Evolutionary conservation across 2,329 filamentous ascomycete genomes (phyloP).

Genomic region (Clarireedia paspali): DNA sequence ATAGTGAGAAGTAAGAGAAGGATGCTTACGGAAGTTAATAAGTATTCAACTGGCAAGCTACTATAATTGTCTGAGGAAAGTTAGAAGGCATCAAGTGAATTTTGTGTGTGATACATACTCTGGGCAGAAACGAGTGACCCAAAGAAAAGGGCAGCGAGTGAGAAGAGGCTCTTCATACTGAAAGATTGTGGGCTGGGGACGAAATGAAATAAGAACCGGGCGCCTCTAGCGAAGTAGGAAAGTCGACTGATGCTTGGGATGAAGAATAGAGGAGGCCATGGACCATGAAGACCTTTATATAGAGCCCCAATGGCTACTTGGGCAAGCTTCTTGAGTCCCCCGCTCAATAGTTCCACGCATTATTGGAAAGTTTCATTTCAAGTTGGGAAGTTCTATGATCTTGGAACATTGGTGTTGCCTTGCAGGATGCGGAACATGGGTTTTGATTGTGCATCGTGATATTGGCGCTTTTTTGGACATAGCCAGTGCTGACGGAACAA

Average conservation of each 20-base stretch:
- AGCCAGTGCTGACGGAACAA: no score
- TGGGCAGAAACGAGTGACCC: conserved; percentile 9
- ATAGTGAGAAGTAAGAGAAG: no score
- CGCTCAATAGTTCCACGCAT: no score
- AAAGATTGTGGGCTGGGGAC: background rate
- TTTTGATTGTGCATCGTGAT: no score
- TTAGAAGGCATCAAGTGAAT: background rate
- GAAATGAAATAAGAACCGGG: background rate
- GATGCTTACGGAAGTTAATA: background rate
- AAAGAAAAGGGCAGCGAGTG: conserved; percentile 5
- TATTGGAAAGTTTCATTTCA: no score
- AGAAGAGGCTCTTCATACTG: background rate
- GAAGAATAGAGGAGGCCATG: background rate
- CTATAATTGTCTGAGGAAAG: background rate
- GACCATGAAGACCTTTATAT: no score
- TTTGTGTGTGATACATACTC: conserved; percentile 2
- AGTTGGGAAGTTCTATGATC: no score
- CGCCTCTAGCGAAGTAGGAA: background rate
- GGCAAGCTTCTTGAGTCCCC: no score
- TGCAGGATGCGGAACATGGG: no score
- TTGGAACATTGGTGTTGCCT: no score
- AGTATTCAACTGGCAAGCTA: background rate
- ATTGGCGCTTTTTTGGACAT: no score
- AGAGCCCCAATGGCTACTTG: no score
- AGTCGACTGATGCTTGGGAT: background rate